Base-by-base conservation (phyloP, 2,329 filamentous ascomycete genomes). In the Dothideomycetidae sp. region DNA sequence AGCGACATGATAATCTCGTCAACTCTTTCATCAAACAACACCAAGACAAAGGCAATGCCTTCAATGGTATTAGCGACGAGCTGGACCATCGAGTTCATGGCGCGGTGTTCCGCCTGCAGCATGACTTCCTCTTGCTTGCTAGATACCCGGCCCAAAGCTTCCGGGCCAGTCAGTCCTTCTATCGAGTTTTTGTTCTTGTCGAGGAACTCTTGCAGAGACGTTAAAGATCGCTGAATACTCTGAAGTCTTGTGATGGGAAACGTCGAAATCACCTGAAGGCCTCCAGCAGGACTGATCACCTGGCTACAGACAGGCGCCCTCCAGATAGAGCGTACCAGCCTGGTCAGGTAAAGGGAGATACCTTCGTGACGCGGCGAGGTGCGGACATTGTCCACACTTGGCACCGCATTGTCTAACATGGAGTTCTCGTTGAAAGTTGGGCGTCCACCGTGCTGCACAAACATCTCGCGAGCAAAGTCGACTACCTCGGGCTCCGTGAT, bases 11-110 rank as follows among this genome's bases (percentile, higher is more conserved):
- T 78, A 32, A 96, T 93, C 44, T 98, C 88, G 30, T 84, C 75
- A 3, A 94, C 77, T 9, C 81, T 76, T 64, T 98, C 88, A 46
- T 96, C 88, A 43, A 96, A 96, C 1, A 98, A 68, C 53, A 94
- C 90, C 14, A 88, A 69, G 3, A 94, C 84, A 50, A 98, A 98
- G 0, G 88, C 93, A 36, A 98, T 93, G 3, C 90, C 90, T 56
- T 98, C 90, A 5, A 90, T 86, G 28, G 94, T 90, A 55, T 84
- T 84, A 38, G 79, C 78, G 57, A 94, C 83, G 15, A 98, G 67
- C 46, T 80, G 77, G 44, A 93, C 74, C 33, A 98, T 64, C 2
- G 84, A 84, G 52, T 90, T 80, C 46, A 98, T 70, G 9, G 86
- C 86, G 49, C 92, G 82, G 54, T 98, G 88, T 57, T 98, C 90